A percentile compares a stretch with the other conserved stretches of the same genome.
Conservation (phyloP, 345 rosid species). For the Physaria fendleri region DNA sequence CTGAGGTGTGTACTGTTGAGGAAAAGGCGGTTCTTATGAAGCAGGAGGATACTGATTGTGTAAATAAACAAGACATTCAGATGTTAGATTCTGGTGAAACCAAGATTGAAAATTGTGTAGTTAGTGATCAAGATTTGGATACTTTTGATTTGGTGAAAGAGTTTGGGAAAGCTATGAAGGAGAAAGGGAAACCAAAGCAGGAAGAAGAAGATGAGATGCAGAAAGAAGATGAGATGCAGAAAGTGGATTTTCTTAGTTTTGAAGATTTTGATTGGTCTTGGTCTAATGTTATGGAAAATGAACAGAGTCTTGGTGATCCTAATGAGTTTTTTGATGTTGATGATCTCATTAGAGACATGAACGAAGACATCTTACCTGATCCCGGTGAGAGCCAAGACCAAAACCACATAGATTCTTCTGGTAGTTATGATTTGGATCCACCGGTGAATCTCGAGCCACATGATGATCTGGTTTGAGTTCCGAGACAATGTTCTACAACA, state of each 20-base stretch:
- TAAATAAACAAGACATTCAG: constrained; percentile 14
- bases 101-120: background rate
- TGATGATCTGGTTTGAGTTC: constrained; percentile 7
- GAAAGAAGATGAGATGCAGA: background rate
- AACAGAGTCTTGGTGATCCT: background rate
- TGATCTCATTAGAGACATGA: constrained; percentile 39
- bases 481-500: background rate
- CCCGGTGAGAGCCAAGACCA: background rate
- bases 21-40: constrained; percentile 16
- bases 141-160: constrained; percentile 1
- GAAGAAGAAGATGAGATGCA: constrained; percentile 19
- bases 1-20: constrained; percentile 45
- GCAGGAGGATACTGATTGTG: constrained; percentile 26
- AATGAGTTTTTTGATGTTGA: constrained; percentile 53
- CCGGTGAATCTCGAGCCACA: constrained; percentile 24
- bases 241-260: constrained; percentile 4
- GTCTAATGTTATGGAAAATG: background rate
- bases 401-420: background rate
- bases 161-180: constrained; percentile 14
- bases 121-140: background rate
- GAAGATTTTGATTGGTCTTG: constrained; percentile 23
- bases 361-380: constrained; percentile 11
- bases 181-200: constrained; percentile 1
- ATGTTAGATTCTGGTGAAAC: background rate
- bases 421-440: background rate